Evolutionary conservation across 2,329 filamentous ascomycete genomes (phyloP), one percentile per base, ranked within the genome.

Genomic region (Gyromitra esculenta): DNA sequence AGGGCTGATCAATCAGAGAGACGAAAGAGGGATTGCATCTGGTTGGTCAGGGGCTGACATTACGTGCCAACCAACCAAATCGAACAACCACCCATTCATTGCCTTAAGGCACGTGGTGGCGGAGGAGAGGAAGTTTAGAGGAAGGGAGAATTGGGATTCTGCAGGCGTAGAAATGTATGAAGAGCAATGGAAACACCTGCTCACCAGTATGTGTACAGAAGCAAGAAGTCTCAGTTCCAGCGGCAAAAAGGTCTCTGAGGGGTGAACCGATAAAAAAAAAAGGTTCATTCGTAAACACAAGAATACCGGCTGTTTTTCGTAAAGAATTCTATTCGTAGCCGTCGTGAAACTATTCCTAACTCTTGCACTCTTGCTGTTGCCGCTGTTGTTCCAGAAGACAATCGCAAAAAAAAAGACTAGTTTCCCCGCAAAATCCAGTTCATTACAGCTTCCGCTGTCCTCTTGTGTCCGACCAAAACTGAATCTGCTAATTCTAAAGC

Each of bases 311-410:
- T 71, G 57, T 9, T 41, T 59, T 54, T 45, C 45, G 59, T 45
- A 71, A 54, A 64, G 48, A 56, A 35, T 71, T 71, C 45, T 71
- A 64, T 71, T 71, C 59, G 59, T 64, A 7, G 48, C 37, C 41
- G 72, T 50, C 31, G 72, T 70, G 56, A 54, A 64, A 50, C 56
- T 71, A 70, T 54, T 43, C 54, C 72, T 69, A 63, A 69, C 57
- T 41, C 35, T 41, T 75, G 64, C n/a, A 69, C 57, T 41, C 35
- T 21, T 21, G 18, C 18, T 45, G 71, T 50, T 67, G 72, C 37
- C 31, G 72, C 50, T 39, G 63, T 63, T 45, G 45, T 43, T 56
- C n/a, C 41, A 56, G 59, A 74, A 67, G n/a, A 52, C 48, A 60
- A 66, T 52, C 18, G 37, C 35, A 68, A 45, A 54, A 43, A 35